Percentiles rank a stretch among this genome's conserved stretches.
Evolutionary conservation across 1,284 basidiomycete genomes (phyloP).

Genomic region (Polyporus tsugae): DNA sequence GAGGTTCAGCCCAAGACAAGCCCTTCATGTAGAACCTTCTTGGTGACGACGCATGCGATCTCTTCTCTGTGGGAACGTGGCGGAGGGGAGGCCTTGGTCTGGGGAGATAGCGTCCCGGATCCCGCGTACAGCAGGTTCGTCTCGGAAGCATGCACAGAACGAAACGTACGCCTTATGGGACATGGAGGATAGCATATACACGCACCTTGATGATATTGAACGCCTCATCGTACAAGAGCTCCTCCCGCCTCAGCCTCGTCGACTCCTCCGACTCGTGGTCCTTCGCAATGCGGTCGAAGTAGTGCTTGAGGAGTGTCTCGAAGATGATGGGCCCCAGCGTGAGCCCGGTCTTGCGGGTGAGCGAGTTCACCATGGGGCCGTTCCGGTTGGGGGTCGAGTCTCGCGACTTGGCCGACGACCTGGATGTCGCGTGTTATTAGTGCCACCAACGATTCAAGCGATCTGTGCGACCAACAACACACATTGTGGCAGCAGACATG

Average conservation of each 20-base stretch:
- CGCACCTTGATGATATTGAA: constrained; percentile 83
- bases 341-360: constrained; percentile 68
- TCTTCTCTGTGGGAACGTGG: background rate
- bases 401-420: background rate
- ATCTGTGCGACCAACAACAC: background rate
- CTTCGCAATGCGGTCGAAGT: constrained; percentile 70
- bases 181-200: background rate
- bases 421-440: background rate
- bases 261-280: constrained; percentile 43
- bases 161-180: background rate
- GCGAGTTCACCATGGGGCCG: constrained; percentile 50
- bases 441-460: background rate
- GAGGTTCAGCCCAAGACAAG: too few relatives aligned
- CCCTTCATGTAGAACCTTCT: background rate
- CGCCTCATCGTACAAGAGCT: constrained; percentile 84
- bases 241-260: constrained; percentile 71
- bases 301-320: constrained; percentile 85
- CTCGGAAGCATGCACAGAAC: background rate
- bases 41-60: background rate
- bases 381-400: background rate
- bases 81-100: background rate
- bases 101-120: background rate
- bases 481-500: background rate
- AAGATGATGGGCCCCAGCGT: constrained; percentile 78
- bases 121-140: background rate